Base-by-base conservation (phyloP, 495 filamentous ascomycete species). In the Cetradonia linearis region DNA sequence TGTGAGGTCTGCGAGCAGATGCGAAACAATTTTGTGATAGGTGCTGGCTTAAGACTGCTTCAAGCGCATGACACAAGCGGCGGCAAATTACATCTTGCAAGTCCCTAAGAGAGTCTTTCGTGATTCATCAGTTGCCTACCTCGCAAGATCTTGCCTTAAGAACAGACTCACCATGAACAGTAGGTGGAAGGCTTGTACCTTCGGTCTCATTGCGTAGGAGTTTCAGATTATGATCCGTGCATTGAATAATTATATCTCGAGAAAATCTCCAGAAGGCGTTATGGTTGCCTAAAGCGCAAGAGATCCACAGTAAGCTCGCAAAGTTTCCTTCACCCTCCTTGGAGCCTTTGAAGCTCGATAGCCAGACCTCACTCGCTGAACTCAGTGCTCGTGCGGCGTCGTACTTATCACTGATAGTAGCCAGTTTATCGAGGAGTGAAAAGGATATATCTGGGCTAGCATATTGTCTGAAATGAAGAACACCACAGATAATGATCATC, bases 371-470 rank as follows among this genome's bases (percentile, higher is more conserved):
- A 46, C 56, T 47, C 13, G 0, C 10, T 10, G 30, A 23, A n/a
- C 44, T 61, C 14, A 68, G 33, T 0, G 63, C 64, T 14, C 5
- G 16, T 3, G 53, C 31, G 27, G 61, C 31, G 31, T 69, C 64
- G 30, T 69, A 69, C 28, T 70, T 68, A 37, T 70, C 68, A 20
- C 55, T 66, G 0, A 66, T 42, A 13, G 59, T 20, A 18, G 65
- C 68, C 11, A 70, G 36, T 16, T 66, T 49, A 5, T 40, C 54
- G 13, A 68, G 50, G 2, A 27, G 23, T 2, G 40, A 36, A 11
- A 53, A n/a, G 25, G 44, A 47, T 2, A 56, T 49, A 16, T 48
- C 7, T 4, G 42, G 0, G 5, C 11, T 37, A 8, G 42, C 36
- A 31, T 55, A n/a, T 16, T 62, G 36, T 18, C 46, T 42, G 37